Base-by-base conservation (phyloP, 2,329 filamentous ascomycete genomes). In the Cladophialophora yegresii region DNA sequence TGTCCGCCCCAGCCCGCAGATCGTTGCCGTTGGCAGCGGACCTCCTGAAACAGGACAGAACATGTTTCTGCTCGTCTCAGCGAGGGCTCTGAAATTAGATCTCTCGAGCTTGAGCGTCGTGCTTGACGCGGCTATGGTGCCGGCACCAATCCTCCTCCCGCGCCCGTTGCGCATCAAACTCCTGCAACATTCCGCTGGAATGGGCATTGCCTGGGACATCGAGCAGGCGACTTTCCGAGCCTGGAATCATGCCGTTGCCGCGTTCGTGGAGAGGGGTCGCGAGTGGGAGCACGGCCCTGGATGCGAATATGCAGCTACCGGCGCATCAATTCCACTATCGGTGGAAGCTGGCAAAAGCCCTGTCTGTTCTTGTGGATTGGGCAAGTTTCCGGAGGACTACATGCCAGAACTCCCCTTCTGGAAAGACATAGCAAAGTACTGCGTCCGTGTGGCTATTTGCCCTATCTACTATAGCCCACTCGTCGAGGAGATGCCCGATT, bases 241-340 rank as follows among this genome's bases (percentile, higher is more conserved):
- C 13, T 78, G 76, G 76, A 74, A 73, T 49, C 66, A 70, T 32
- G 63, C 73, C 3, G 58, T 77, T 2, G 73, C 75, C 0, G 73
- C 75, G 4, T 71, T 73, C 43, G 71, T 70, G 20, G 76, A 78
- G 59, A 75, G 78, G n/a, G 79, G 77, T 59, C 57, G 57, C 28
- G 64, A 64, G 7, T 80, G 77, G 77, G 67, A 70, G 26, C 78
- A 80, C 63, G 61, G 62, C 12, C 10, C 67, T 1, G 62, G 65
- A 3, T 80, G 78, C 67, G 71, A 74, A 54, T 78, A 77, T 64
- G 28, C 6, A 2, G 26, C 6, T 2, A 36, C 61, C 4, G 55
- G 61, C 16, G 58, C 67, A n/a, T 71, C 75, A 7, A 73, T 71
- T 30, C 71, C 71, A 1, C 51, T 76, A 2, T 72, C 72, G 1